Evolutionary conservation across 2,329 filamentous ascomycete species (phyloP).

Genomic region (Alternaria burnsii): DNA sequence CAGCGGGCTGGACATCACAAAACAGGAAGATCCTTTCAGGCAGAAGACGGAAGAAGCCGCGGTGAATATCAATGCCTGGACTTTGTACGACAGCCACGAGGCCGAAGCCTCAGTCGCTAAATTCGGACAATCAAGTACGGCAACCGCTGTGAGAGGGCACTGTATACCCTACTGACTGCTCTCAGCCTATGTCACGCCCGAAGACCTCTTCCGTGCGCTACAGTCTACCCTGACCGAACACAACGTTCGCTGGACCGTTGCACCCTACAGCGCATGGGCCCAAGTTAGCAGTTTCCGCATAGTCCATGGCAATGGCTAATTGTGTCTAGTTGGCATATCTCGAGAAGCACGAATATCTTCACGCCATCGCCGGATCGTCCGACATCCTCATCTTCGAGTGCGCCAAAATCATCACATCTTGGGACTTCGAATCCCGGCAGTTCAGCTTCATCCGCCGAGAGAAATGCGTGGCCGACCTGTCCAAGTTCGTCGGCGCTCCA

Average conservation of each 20-base stretch:
- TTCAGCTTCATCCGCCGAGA: conserved; percentile 73
- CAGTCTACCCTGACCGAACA: conserved; percentile 76
- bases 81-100: conserved; percentile 80
- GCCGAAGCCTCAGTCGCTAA: conserved; percentile 81
- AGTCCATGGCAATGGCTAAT: neutral
- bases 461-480: conserved; percentile 73
- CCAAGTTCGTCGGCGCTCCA: conserved; percentile 46
- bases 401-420: conserved; percentile 72
- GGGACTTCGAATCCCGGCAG: conserved; percentile 73
- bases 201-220: conserved; percentile 78
- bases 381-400: conserved; percentile 88
- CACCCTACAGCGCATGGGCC: conserved; percentile 86
- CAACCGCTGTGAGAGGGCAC: neutral
- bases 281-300: conserved; percentile 66
- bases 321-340: conserved; percentile 75
- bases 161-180: conserved; percentile 19
- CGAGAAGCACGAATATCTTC: conserved; percentile 68
- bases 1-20: conserved; percentile 81
- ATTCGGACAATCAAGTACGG: conserved; percentile 82
- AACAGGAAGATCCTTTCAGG: conserved; percentile 67
- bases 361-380: conserved; percentile 82
- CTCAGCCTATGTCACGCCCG: conserved; percentile 69
- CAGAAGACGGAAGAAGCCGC: conserved; percentile 70
- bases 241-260: conserved; percentile 77
- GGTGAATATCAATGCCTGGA: conserved; percentile 83